Conservation (phyloP, 2,329 filamentous ascomycete species). For the Emergomyces pasteurianus region DNA sequence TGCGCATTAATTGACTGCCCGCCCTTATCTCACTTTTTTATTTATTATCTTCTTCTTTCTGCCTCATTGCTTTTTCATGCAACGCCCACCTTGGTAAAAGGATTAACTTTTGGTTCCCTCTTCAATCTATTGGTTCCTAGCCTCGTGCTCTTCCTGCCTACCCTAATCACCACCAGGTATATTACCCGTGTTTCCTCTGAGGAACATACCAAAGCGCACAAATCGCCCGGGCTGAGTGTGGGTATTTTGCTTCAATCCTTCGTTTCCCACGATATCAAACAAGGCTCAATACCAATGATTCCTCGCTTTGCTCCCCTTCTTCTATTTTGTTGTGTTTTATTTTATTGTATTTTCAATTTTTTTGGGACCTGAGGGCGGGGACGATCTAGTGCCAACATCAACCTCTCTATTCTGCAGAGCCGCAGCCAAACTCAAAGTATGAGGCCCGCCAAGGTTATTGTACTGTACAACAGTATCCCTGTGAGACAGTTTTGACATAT, state of each 20-base stretch:
- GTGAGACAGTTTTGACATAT: not conserved
- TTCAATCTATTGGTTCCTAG: not conserved
- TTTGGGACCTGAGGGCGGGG: not conserved
- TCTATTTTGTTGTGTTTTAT: too few species aligned
- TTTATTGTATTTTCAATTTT: too few species aligned
- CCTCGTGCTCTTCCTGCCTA: not conserved
- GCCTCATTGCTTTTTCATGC: not conserved
- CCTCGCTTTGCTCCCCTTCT: not conserved
- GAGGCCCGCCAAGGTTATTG: not conserved
- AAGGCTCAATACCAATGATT: not conserved
- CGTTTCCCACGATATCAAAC: not conserved
- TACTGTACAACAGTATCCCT: not conserved
- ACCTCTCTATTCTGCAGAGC: not conserved
- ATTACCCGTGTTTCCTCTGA: not conserved
- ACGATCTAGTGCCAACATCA: not conserved
- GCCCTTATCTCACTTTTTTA: not conserved
- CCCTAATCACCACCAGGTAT: not conserved
- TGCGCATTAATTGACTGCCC: not conserved
- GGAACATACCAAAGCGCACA: not conserved
- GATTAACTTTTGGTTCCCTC: not conserved
- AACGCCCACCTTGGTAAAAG: too few species aligned
- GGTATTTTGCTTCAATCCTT: not conserved
- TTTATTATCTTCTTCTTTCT: not conserved
- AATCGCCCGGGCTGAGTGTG: not conserved
- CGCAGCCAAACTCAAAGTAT: not conserved